Conservation (phyloP, 73 alveolate species). For the Paramecium primaurelia region DNA sequence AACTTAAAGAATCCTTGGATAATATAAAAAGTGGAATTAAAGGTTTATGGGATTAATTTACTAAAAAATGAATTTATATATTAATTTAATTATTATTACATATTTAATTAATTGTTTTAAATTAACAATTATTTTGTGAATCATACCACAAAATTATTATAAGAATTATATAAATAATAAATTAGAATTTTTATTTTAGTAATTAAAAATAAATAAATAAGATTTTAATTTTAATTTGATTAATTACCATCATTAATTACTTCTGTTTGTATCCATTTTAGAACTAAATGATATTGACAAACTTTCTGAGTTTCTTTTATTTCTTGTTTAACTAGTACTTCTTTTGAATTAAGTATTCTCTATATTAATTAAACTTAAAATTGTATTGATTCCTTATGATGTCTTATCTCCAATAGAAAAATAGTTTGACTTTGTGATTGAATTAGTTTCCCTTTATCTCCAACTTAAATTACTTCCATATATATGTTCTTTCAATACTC, state of each 20-base stretch:
- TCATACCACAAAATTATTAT: too few species aligned
- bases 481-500: constrained; percentile 40
- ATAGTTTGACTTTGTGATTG: neutral
- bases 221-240: neutral
- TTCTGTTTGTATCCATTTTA: neutral
- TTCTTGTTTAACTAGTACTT: neutral
- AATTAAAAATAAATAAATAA: too few species aligned
- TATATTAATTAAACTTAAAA: neutral
- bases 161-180: too few species aligned
- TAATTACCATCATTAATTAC: constrained; percentile 5
- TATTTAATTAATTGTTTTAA: too few species aligned
- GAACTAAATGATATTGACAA: constrained; percentile 22
- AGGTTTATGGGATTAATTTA: constrained; percentile 11
- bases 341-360: neutral
- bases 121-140: too few species aligned
- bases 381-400: neutral
- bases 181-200: neutral
- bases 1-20: neutral
- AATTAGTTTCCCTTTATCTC: constrained; percentile 40
- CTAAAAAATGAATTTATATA: neutral
- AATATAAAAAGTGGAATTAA: neutral
- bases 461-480: constrained; percentile 50
- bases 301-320: constrained; percentile 23
- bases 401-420: neutral
- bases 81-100: too few species aligned